A percentile compares a stretch with the other conserved stretches of the same genome.
Evolutionary conservation across 352 stramenopile species (phyloP).

Genomic region (Pythium periplocum): DNA sequence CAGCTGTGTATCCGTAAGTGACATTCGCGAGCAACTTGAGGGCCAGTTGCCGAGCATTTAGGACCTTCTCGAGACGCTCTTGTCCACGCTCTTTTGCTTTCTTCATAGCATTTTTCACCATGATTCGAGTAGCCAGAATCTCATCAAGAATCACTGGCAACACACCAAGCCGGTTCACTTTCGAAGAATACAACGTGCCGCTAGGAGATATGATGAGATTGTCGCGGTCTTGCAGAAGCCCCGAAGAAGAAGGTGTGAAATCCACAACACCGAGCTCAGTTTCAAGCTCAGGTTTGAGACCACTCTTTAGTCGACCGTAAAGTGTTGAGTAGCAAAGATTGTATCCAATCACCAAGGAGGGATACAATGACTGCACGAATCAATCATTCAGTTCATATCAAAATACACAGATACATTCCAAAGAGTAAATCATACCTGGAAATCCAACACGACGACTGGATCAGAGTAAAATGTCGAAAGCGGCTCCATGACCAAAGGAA

Average conservation of each 20-base stretch:
- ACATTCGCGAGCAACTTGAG: slow-evolving; percentile 99
- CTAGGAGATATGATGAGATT: slow-evolving; percentile 86
- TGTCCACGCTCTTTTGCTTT: slow-evolving; percentile 72
- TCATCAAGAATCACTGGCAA: slow-evolving; percentile 97
- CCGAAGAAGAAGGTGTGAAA: slow-evolving; percentile 35
- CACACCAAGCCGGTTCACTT: slow-evolving; percentile 91
- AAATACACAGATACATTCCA: not conserved
- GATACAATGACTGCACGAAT: slow-evolving; percentile 93
- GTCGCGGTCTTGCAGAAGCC: slow-evolving; percentile 39
- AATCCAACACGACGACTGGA: slow-evolving; percentile 98
- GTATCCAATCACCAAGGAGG: slow-evolving; percentile 98
- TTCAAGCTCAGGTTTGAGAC: slow-evolving; percentile 64
- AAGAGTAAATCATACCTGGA: slow-evolving; percentile 60
- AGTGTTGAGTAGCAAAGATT: slow-evolving; percentile 99
- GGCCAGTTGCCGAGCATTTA: slow-evolving; percentile 86
- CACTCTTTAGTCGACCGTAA: slow-evolving; percentile 88
- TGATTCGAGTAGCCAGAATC: slow-evolving; percentile 94
- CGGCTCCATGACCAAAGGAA: slow-evolving; percentile 95
- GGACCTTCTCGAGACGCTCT: slow-evolving; percentile 50
- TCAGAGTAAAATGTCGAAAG: slow-evolving; percentile 94
- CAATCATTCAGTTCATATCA: not conserved
- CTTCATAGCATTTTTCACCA: slow-evolving; percentile 98
- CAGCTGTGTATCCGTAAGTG: slow-evolving; percentile 98
- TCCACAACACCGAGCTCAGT: slow-evolving; percentile 54
- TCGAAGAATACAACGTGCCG: slow-evolving; percentile 94